A percentile compares a stretch with the other conserved stretches of the same genome.
Evolutionary conservation across 2,329 filamentous ascomycete genomes (phyloP).

Genomic region (Alternaria hordeiaustralica): DNA sequence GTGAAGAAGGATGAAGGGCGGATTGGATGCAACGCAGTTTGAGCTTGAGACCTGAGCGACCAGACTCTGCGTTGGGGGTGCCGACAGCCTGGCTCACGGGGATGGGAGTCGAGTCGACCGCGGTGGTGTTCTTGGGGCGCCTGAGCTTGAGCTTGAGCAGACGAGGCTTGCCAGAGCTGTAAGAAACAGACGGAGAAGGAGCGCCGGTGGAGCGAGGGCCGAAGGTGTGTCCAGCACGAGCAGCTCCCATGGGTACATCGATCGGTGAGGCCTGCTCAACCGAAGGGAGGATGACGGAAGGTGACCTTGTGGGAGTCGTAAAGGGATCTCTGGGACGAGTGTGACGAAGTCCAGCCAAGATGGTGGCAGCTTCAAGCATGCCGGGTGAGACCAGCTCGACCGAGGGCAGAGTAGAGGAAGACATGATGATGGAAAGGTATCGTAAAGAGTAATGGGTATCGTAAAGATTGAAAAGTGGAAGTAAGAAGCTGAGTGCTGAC

Average conservation of each 20-base stretch:
- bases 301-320: neutral
- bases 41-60: constrained; percentile 13
- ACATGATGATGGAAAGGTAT: neutral
- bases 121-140: neutral
- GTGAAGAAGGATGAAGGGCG: neutral
- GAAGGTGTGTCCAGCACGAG: neutral
- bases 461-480: neutral
- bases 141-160: neutral
- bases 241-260: neutral
- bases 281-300: neutral
- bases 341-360: neutral
- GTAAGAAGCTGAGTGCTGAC: neutral
- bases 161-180: neutral
- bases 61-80: neutral
- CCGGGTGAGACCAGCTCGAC: neutral
- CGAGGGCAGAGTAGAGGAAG: neutral
- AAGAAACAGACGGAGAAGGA: neutral
- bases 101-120: neutral
- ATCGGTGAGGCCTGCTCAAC: neutral
- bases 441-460: neutral
- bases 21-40: constrained; percentile 17
- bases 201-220: neutral
- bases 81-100: neutral
- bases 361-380: neutral
- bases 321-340: neutral